Evolutionary conservation across 1,284 basidiomycete species (phyloP), one percentile per base, ranked within the genome.

Genomic region (Athelia psychrophila): DNA sequence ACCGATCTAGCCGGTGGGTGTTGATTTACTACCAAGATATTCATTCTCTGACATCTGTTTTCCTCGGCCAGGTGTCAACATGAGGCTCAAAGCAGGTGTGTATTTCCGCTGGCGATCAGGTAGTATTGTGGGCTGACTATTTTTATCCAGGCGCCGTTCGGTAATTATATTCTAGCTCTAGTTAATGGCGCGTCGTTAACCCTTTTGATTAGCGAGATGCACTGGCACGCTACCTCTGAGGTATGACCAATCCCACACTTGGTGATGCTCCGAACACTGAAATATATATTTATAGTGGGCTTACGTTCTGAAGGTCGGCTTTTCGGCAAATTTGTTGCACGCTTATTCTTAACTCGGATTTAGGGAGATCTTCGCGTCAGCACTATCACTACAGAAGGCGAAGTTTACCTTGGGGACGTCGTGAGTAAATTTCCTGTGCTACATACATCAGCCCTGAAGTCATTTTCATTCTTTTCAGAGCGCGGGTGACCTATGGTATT

Each of bases 181-280:
- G 30, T 22, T 30, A 24, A 20, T 1, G 15, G 2, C 44, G 30
- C 27, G 2, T 49, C 1, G 49, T 57, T n/a, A 58, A 42, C 6
- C 46, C n/a, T 0, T 32, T 48, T 35, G 38, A 36, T 2, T 32
- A 77, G 78, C 50, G 82, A 84, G 62, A 65, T 85, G 57, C 82
- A 85, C 51, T 85, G 83, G 82, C 83, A 84, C 58, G 72, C 64
- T 1, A 73, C 74, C 40, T 73, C 70, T 25, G 82, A 84, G 62
- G 73, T 70, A 58, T 54, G 40, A 30, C 27, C 25, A n/a, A 8
- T 25, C 9, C 19, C 15, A 48, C 22, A 40, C 27, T 19, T 46
- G 38, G 19, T 32, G 27, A 3, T 36, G 12, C 12, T 47, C 51
- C n/a, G n/a, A 16, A 42, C 32, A 30, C 33, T 52, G 33, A 52